A percentile compares a stretch with the other conserved stretches of the same genome.
Evolutionary conservation across 176 grass and related monocot genomes (phyloP).

Genomic region (Dendrocalamus sinicus): DNA sequence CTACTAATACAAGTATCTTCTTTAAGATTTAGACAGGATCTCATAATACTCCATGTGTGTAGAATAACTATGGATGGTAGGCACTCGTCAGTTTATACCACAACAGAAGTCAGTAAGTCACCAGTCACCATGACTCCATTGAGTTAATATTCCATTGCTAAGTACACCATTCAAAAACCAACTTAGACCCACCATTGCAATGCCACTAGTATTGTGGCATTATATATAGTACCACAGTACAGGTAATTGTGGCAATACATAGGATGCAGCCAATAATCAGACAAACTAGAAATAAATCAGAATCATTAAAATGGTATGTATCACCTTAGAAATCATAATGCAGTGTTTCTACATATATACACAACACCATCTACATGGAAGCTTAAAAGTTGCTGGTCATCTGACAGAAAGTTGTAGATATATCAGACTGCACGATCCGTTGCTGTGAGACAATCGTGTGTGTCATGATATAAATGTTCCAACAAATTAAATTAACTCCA

Average conservation of each 20-base stretch:
- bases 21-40: background rate
- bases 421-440: background rate
- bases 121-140: background rate
- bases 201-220: background rate
- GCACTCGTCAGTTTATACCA: background rate
- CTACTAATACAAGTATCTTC: background rate
- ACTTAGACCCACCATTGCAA: background rate
- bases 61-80: background rate
- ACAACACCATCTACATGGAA: background rate
- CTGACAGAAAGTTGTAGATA: background rate
- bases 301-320: background rate
- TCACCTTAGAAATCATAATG: conserved; percentile 18
- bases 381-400: background rate
- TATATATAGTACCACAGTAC: background rate
- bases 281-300: background rate
- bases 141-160: background rate
- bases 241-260: background rate
- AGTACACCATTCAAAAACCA: background rate
- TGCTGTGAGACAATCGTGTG: background rate
- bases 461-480: background rate
- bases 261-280: background rate
- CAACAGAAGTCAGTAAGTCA: background rate
- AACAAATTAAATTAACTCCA: background rate
- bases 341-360: background rate
- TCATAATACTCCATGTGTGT: background rate